Conservation (phyloP, 2,329 filamentous ascomycete genomes). For the Aspergillus fischeri region DNA sequence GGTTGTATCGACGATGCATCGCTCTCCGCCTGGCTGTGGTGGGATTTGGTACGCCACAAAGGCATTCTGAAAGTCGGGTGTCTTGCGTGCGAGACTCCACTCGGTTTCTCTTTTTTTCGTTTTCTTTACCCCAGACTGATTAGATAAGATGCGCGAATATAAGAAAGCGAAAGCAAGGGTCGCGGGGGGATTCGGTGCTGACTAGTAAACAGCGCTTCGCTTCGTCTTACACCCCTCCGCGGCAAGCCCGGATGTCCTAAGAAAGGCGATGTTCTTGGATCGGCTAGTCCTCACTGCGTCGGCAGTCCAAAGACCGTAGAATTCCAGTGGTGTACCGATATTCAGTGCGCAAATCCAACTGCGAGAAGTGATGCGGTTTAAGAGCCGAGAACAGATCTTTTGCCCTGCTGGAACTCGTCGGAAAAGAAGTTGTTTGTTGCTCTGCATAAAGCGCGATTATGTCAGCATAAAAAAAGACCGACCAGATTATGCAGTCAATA, state of each 20-base stretch:
- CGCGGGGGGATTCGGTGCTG: too few relatives aligned
- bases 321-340: neutral
- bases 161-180: neutral
- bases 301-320: neutral
- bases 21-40: constrained; percentile 24
- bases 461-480: neutral
- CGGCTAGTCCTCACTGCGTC: neutral
- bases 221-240: neutral
- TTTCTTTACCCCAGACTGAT: neutral
- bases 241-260: neutral
- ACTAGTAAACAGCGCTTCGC: neutral
- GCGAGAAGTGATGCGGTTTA: neutral
- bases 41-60: constrained; percentile 30
- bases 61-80: constrained; percentile 13
- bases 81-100: neutral
- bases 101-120: neutral
- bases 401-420: neutral
- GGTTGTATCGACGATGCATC: constrained; percentile 23
- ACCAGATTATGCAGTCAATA: neutral
- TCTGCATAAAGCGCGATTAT: neutral
- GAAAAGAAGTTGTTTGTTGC: neutral
- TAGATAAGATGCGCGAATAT: neutral
- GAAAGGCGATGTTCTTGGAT: neutral
- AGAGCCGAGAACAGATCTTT: neutral
- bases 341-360: neutral